These are phyloP conservation scores for Casuarina cunninghamiana DNA, from an alignment of 306 rosid genomes.

Conservation along the genomic window DNA sequence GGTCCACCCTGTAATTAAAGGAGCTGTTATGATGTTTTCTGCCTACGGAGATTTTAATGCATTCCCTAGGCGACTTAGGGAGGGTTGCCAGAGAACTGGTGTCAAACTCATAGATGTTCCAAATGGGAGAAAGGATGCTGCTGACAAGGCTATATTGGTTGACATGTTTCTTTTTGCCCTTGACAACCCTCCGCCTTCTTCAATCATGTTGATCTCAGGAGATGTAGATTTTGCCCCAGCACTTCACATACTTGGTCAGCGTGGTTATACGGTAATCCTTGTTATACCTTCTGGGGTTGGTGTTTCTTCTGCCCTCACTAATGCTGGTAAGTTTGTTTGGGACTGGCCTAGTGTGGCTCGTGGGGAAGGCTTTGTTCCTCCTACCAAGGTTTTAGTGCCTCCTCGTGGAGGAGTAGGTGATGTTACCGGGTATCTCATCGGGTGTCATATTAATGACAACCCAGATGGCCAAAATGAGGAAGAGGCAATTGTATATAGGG, in stretches of 20 bases:
- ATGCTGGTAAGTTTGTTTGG: conserved; percentile 98
- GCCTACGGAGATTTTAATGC: conserved; percentile 94
- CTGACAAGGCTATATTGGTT: conserved; percentile 95
- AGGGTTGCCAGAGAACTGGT: conserved; percentile 98
- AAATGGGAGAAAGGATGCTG: conserved; percentile 97
- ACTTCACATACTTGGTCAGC: conserved; percentile 95
- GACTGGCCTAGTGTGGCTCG: conserved; percentile 96
- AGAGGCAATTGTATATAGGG: conserved; percentile 80
- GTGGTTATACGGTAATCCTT: conserved; percentile 87
- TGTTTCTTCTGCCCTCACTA: conserved; percentile 92
- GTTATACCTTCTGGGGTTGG: conserved; percentile 89
- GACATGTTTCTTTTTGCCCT: conserved; percentile 99
- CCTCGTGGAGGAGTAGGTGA: conserved; percentile 56
- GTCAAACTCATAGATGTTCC: conserved; percentile 94
- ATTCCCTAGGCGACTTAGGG: conserved; percentile 88
- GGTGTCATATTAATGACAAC: conserved; percentile 61
- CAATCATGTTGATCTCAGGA: conserved; percentile 91
- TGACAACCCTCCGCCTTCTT: conserved; percentile 96
- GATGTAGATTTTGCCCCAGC: conserved; percentile 97
- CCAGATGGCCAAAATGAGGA: conserved; percentile 64
- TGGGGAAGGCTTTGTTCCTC: conserved; percentile 85
- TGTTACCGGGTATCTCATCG: conserved; percentile 63
- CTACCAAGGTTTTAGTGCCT: conserved; percentile 53
- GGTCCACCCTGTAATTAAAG: conserved; percentile 85
- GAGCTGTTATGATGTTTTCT: conserved; percentile 81